Percentiles rank a stretch among this genome's conserved stretches.
phyloP scores from a whole-genome alignment of 2,329 filamentous ascomycete genomes.

The Thelonectria rubi region DNA sequence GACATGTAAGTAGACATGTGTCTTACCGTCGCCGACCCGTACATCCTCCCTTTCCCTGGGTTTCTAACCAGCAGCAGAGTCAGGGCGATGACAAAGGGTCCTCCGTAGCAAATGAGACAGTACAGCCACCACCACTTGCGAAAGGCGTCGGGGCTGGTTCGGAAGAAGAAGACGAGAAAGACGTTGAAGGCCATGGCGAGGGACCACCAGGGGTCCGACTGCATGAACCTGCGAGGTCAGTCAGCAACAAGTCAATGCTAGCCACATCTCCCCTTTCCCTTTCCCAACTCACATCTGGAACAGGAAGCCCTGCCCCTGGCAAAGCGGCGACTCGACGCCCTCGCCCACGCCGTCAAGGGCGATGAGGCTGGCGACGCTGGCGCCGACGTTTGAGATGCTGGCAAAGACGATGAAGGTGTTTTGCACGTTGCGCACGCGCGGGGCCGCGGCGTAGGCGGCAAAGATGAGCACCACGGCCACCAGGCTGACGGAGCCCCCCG shows the following conservation, averaged over 20 bases:
- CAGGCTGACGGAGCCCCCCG: slow-evolving; percentile 63
- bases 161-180: slow-evolving; percentile 72
- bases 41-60: slow-evolving; percentile 52
- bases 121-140: slow-evolving; percentile 78
- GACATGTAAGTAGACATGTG: neutral
- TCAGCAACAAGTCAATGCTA: neutral
- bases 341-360: slow-evolving; percentile 69
- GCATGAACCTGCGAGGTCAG: slow-evolving; percentile 70
- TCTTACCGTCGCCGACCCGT: slow-evolving; percentile 66
- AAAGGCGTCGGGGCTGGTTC: slow-evolving; percentile 72
- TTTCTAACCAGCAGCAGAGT: slow-evolving; percentile 67
- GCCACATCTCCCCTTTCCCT: no score
- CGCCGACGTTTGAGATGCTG: slow-evolving; percentile 67
- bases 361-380: slow-evolving; percentile 74
- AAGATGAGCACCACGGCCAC: slow-evolving; percentile 62
- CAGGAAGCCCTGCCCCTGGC: slow-evolving; percentile 66
- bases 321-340: slow-evolving; percentile 66
- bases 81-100: slow-evolving; percentile 74
- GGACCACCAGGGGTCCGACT: slow-evolving; percentile 79
- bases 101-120: slow-evolving; percentile 73
- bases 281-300: slow-evolving; percentile 70
- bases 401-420: slow-evolving; percentile 71
- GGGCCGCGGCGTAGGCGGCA: slow-evolving; percentile 60
- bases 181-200: slow-evolving; percentile 86
- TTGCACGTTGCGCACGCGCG: slow-evolving; percentile 64